Evolutionary conservation across 495 filamentous ascomycete genomes (phyloP), one percentile per base, ranked within the genome.

Genomic region (Penicillium egyptiacum): DNA sequence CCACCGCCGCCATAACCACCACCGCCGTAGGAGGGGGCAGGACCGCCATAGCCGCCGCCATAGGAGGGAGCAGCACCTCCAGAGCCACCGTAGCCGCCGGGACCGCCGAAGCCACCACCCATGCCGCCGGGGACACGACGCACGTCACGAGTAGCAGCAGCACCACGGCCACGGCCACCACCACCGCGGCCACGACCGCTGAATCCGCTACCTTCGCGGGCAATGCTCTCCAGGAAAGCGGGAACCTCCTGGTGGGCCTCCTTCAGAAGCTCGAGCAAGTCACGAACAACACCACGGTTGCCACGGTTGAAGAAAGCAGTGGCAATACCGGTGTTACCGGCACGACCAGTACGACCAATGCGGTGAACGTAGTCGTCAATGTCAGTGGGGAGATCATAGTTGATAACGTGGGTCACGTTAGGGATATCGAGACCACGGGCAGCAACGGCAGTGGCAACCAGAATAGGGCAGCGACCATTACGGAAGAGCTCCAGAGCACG

Each of bases 281-380:
- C 95, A 49, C 91, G 87, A 48, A 96, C 94, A 61, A 98, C 89
- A 74, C 92, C 94, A 61, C 94, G 90, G 83, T 98, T 98, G 64
- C 92, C 92, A 69, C 94, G 94, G 85, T 98, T 98, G 86, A 97
- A 98, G 83, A 98, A 98, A 46, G 95, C 93, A 55, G 94, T 98
- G 9, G 94, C 90, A 57, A 96, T 89, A 86, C 94, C 94, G 60
- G 93, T 97, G 80, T 98, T 98, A 70, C 94, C 94, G 56, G 95
- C 95, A 89, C 94, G 94, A 66, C 95, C 94, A 56, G 94, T 98
- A 92, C 94, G 95, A 86, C 94, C 94, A 70, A 98, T 98, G 73
- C 94, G 90, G 77, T 98, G 94, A 56, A 98, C 95, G 65, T 98
- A 98, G 79, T 98, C 94, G 67, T 98, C 94, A 64, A 98, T 96